Conservation (phyloP, 441 rosid species). For the Euphorbia celastroides region DNA sequence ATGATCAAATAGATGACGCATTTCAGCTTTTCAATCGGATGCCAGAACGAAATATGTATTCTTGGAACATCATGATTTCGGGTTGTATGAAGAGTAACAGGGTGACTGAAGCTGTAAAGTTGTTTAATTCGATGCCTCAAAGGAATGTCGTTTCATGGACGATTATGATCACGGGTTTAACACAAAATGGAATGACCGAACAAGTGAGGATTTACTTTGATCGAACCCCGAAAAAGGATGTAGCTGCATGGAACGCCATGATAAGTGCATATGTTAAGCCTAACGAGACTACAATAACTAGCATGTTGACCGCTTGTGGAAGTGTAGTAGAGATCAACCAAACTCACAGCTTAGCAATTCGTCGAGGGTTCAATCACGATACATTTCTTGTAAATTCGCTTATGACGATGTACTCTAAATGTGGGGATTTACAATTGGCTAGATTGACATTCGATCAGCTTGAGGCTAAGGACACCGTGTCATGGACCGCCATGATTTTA, state of each 20-base stretch:
- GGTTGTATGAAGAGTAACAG: constrained; percentile 27
- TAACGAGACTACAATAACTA: constrained; percentile 31
- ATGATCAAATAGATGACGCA: constrained; percentile 26
- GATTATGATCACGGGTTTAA: constrained; percentile 27
- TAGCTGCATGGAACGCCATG: constrained; percentile 39
- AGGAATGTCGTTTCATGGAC: constrained; percentile 25
- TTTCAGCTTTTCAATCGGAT: constrained; percentile 28
- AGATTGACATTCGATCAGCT: constrained; percentile 24
- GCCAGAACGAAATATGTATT: constrained; percentile 28
- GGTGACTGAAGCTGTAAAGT: constrained; percentile 22
- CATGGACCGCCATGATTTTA: constrained; percentile 39
- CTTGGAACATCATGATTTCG: constrained; percentile 37
- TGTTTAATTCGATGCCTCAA: constrained; percentile 32
- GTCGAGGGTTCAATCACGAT: constrained; percentile 26
- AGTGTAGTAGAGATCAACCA: constrained; percentile 26
- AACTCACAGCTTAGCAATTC: constrained; percentile 28
- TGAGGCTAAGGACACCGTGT: constrained; percentile 31
- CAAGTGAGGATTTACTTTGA: constrained; percentile 28
- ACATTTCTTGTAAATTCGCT: constrained; percentile 27
- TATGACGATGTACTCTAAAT: constrained; percentile 30
- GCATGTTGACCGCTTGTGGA: constrained; percentile 24
- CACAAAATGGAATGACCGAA: constrained; percentile 26
- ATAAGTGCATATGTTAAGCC: constrained; percentile 30
- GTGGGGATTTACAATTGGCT: constrained; percentile 33
- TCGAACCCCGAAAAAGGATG: constrained; percentile 27